Base-by-base conservation (phyloP, 2,329 filamentous ascomycete species). In the Fusarium camptoceras region DNA sequence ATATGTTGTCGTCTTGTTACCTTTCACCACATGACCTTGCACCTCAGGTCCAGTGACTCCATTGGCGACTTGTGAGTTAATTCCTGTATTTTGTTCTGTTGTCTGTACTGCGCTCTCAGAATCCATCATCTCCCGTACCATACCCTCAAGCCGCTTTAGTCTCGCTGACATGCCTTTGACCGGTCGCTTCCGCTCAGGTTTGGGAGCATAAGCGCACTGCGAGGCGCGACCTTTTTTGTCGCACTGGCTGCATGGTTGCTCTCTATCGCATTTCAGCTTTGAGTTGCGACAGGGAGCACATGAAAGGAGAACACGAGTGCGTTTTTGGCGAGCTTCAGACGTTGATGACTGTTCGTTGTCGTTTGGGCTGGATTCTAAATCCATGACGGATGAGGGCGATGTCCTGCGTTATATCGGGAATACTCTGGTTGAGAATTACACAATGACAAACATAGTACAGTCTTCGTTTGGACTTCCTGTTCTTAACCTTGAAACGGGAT, bases 241-340 rank as follows among this genome's bases (percentile, higher is more conserved):
- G 72, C 86, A 88, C 76, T 87, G 85, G 14, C 79, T 75, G 76
- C 86, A 89, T 50, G 86, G 86, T 44, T 81, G 75, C 8, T 77
- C 76, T 51, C 87, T 84, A 73, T 89, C 85, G 75, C 86, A 89
- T 70, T 87, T 88, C 28, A 87, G 82, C 78, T 88, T 88, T 41
- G 85, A 87, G 56, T 71, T 63, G 51, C 86, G 85, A 68, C 86
- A 88, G 4, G 84, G 81, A 10, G 78, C 83, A 66, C 86, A 88
- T 6, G 84, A 87, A 24, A 88, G 82, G 5, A 87, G 78, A 24
- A 87, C 78, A 34, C 86, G 81, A 22, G 79, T 81, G 27, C 86
- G 83, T 74, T 86, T 87, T 43, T 78, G 74, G 24, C 67, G 67
- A 8, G 59, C 57, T 37, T 70, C 65, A 8, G 67, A 71, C 16